Base-by-base conservation (phyloP, 75 land plant species). In the Azolla pinnata region DNA sequence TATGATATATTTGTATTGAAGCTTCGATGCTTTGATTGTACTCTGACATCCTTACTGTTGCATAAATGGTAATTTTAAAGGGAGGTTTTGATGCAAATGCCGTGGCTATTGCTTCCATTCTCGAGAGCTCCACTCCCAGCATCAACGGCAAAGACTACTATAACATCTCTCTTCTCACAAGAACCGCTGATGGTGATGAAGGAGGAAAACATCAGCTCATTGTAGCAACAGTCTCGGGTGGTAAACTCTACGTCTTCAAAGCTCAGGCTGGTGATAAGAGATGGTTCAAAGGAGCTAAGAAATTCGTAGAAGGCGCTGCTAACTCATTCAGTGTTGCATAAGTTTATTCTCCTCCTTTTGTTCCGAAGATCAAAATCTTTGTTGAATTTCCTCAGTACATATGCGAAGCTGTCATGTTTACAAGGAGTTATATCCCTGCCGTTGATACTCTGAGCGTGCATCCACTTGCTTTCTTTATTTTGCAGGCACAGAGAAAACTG, bases 211-310 rank as follows among this genome's bases (percentile, higher is more conserved):
- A 93, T 64, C 98, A 89, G 38, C 57, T 88, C 34, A 85, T 93
- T 21, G 70, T 71, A 0, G 98, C 90, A 35, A 75, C 87, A 8
- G 84, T 93, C 1, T 29, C 54, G 0, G 78, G 75, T 53, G 98
- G 98, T 0, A 88, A 93, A 73, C 81, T 93, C 29, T 93, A 81
- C 73, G 63, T 93, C 21, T 75, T 95, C 78, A 93, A 93, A 83
- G 98, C 84, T 0, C 96, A 93, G 64, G 98, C 98, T 8, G 98
- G 98, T 16, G 98, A 93, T 79, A 93, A 93, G 96, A 83, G 98
- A 73, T 93, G 98, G 98, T 88, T 93, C 76, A 93, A 93, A 79
- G 98, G 98, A 24, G 81, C 90, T 2, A 75, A 73, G 75, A 93
- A 85, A 76, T 85, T 83, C 59, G 87, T 89, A 9, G 92, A 93